Evolutionary conservation across 2,329 filamentous ascomycete genomes (phyloP).

Genomic region (Fusarium begoniae): DNA sequence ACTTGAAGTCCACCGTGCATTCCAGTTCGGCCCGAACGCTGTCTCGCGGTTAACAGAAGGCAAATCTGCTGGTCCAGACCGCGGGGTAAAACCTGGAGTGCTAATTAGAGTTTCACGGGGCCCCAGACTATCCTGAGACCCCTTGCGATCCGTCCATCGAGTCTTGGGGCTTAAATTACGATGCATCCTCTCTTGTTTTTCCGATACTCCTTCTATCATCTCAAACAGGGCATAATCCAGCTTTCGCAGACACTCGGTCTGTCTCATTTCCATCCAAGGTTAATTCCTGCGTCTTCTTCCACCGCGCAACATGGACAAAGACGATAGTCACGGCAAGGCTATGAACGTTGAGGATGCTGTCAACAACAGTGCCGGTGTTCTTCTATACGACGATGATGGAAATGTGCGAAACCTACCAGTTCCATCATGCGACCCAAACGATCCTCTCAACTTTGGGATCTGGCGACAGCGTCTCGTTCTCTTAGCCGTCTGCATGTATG

Average conservation of each 20-base stretch:
- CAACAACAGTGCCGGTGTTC: background rate
- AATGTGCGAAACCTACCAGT: background rate
- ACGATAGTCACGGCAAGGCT: background rate
- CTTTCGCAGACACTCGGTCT: rapidly evolving
- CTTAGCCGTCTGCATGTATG: background rate
- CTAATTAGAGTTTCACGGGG: background rate
- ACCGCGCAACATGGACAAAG: background rate
- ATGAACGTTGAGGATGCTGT: background rate
- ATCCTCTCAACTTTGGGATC: background rate
- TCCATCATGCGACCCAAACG: background rate
- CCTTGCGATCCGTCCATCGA: background rate
- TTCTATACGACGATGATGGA: background rate
- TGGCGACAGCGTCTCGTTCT: background rate
- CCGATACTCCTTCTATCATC: rapidly evolving
- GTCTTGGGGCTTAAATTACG: background rate
- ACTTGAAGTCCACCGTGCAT: background rate
- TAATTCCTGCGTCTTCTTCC: background rate
- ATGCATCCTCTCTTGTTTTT: background rate
- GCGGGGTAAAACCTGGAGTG: background rate
- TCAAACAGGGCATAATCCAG: rapidly evolving
- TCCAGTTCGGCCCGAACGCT: background rate
- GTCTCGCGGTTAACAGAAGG: background rate
- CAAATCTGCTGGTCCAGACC: background rate
- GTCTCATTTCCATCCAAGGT: rapidly evolving
- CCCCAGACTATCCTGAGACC: background rate